Evolutionary conservation across 306 rosid species (phyloP).

Genomic region (Bauhinia variegata): DNA sequence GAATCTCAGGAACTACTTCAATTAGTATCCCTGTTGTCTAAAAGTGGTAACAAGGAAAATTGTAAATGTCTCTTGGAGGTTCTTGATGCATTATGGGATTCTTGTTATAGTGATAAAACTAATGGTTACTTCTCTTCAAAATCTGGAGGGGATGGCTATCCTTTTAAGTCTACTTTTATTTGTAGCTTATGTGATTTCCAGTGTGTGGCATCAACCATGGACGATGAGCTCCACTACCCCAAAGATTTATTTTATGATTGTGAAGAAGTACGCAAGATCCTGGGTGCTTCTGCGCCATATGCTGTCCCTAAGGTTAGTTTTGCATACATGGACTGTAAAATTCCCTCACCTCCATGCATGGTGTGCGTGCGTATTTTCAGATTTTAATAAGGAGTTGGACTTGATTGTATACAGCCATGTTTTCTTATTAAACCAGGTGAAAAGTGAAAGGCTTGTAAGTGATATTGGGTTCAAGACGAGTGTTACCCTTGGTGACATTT

Average conservation of each 20-base stretch:
- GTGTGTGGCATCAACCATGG: conserved; percentile 77
- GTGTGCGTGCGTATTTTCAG: background rate
- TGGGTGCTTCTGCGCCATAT: conserved; percentile 79
- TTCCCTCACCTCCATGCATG: background rate
- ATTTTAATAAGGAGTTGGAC: background rate
- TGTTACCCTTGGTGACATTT: conserved; percentile 68
- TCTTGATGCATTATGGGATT: conserved; percentile 86
- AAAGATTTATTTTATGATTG: conserved; percentile 73
- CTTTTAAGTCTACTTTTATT: conserved; percentile 75
- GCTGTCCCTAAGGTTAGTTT: conserved; percentile 88
- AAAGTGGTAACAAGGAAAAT: conserved; percentile 56
- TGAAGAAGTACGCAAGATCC: conserved; percentile 70
- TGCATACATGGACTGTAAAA: conserved; percentile 2
- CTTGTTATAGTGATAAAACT: conserved; percentile 70
- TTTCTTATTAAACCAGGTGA: conserved; percentile 59
- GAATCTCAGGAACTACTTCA: conserved; percentile 76
- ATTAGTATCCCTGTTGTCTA: conserved; percentile 58
- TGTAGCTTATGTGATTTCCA: conserved; percentile 61
- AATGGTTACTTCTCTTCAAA: conserved; percentile 50
- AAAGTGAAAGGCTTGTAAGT: conserved; percentile 58
- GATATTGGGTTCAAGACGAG: conserved; percentile 81
- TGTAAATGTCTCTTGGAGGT: conserved; percentile 74
- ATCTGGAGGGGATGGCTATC: conserved; percentile 49
- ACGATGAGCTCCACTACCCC: conserved; percentile 72
- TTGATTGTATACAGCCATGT: conserved; percentile 5